These are phyloP conservation scores for Citrullus amarus DNA, from an alignment of 306 rosid species.

Conservation along the genomic window DNA sequence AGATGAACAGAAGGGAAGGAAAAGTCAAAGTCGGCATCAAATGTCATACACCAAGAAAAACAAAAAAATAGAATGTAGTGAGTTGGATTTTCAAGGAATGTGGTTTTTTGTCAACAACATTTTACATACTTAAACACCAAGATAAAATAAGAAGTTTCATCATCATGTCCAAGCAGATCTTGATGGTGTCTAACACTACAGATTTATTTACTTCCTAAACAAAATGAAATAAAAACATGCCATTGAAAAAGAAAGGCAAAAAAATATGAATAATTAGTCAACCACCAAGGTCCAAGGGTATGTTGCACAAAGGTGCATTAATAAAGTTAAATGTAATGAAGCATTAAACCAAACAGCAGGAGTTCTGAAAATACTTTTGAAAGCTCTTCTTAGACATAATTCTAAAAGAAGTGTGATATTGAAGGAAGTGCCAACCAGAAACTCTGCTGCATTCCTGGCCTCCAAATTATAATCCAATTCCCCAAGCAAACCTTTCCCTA, in stretches of 20 bases:
- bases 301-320: neutral
- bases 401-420: neutral
- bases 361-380: neutral
- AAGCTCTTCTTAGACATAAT: neutral
- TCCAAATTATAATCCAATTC: conserved; percentile 82
- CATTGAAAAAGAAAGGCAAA: neutral
- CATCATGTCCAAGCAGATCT: too few species aligned
- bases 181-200: neutral
- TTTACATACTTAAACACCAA: neutral
- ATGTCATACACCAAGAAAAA: neutral
- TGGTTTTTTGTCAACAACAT: neutral
- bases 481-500: conserved; percentile 82
- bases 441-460: conserved; percentile 79
- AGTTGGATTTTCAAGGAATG: neutral
- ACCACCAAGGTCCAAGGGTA: neutral
- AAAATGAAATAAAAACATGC: neutral
- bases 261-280: neutral
- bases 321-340: neutral
- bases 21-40: neutral
- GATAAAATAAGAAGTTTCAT: neutral
- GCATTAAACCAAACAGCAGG: neutral
- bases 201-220: neutral
- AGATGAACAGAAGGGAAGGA: neutral
- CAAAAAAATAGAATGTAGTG: neutral
- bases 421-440: conserved; percentile 44